phyloP scores from a whole-genome alignment of 208 protist genomes.

The Trypanosoma conorhini region DNA sequence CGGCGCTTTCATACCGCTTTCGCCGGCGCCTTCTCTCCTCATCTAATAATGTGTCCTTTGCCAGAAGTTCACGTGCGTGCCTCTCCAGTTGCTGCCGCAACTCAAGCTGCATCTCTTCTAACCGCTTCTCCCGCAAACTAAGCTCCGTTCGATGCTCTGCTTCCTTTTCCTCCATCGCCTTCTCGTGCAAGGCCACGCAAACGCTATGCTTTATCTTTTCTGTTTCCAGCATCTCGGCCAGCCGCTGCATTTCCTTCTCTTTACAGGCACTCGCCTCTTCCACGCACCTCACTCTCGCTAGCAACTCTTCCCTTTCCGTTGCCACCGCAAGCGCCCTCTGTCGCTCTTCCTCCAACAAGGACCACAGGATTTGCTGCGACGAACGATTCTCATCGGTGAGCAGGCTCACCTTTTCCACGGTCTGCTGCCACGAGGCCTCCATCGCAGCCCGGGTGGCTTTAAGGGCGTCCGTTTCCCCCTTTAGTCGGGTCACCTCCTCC shows the following conservation, averaged over 20 bases:
- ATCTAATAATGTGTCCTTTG: constrained; percentile 17
- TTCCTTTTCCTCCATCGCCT: constrained; percentile 13
- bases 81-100: constrained; percentile 6
- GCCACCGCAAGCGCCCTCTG: background rate
- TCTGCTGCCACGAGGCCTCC: constrained; percentile 1
- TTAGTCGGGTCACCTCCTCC: constrained; percentile 21
- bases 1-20: constrained; percentile 12
- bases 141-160: constrained; percentile 19
- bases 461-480: constrained; percentile 19
- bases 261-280: constrained; percentile 10
- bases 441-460: constrained; percentile 11
- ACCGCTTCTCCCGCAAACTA: constrained; percentile 13
- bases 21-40: constrained; percentile 16
- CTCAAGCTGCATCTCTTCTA: constrained; percentile 19
- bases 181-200: constrained; percentile 15
- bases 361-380: background rate
- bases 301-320: constrained; percentile 20
- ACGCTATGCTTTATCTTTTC: constrained; percentile 12
- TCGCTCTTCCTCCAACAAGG: constrained; percentile 23
- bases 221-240: constrained; percentile 17
- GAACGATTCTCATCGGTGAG: constrained; percentile 20
- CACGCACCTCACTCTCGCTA: constrained; percentile 13
- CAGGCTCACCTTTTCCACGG: constrained; percentile 18
- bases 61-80: constrained; percentile 2
- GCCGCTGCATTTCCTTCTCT: constrained; percentile 16